Evolutionary conservation across 225 moss, liverwort and hornwort species (phyloP), one percentile per base, ranked within the genome.

Genomic region (Pleurozium schreberi): DNA sequence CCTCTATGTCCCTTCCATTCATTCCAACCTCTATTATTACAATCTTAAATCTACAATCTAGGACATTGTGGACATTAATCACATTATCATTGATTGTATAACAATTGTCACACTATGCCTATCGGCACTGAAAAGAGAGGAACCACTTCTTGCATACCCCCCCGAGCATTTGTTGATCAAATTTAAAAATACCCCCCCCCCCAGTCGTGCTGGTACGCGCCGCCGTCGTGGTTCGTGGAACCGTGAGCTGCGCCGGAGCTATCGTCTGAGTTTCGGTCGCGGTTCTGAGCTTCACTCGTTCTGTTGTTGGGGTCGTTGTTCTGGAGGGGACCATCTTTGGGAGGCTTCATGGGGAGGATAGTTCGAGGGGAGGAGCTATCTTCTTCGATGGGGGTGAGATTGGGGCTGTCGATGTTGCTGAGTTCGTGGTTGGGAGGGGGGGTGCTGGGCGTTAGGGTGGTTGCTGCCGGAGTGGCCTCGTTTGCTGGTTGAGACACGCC

Each of bases 401-500:
- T 86, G 23, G 89, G 53, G 40, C 84, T 90, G 81, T 86, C 94
- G 27, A 82, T 78, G 74, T 84, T 92, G 81, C 89, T 90, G 49
- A 84, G 9, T 36, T 82, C 91, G 38, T 85, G 81, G 58, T 83
- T 61, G 14, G 38, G 18, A 64, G 11, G 3, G 8, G 50, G 49
- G 36, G 17, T 45, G 63, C 64, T 45, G 64, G 63, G 63, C 36
- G 86, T 33, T 19, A 21, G 77, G 31, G 78, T 42, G 50, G 65
- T 53, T 26, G 55, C 66, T 66, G 90, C 68, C 52, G 85, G 89
- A 23, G 66, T 38, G 8, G 52, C 22, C 17, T 94, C 97, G 86
- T 95, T 93, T 18, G 82, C 86, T 66, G 94, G 73, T 86, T 96
- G 97, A 55, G 88, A 91, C 47, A 93, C 95, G 21, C 94, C 94